Percentiles rank a stretch among this genome's conserved stretches.
Evolutionary conservation across 768 basidiomycete species (phyloP).

Genomic region (Suillus alpinus): DNA sequence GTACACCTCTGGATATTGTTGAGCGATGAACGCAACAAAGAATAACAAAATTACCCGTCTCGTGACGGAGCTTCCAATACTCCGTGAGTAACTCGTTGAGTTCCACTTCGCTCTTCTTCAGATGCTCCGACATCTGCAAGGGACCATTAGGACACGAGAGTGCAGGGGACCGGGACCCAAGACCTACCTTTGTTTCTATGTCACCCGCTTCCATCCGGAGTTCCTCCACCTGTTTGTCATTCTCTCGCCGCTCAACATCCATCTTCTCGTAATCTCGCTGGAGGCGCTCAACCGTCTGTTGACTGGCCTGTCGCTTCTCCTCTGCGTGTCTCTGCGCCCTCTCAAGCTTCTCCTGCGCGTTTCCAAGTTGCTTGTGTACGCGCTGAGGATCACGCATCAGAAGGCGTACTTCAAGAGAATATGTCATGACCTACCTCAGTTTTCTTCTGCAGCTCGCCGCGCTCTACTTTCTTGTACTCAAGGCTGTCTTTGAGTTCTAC

Average conservation of each 20-base stretch:
- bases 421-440: slow-evolving; percentile 51
- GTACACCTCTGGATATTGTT: slow-evolving; percentile 58
- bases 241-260: slow-evolving; percentile 71
- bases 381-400: slow-evolving; percentile 46
- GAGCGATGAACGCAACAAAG: neutral
- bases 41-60: slow-evolving; percentile 52
- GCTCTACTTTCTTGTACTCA: slow-evolving; percentile 73
- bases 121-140: slow-evolving; percentile 71
- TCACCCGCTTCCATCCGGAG: slow-evolving; percentile 67
- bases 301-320: slow-evolving; percentile 73
- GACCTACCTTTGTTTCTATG: slow-evolving; percentile 58
- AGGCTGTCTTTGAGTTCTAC: slow-evolving; percentile 65
- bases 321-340: slow-evolving; percentile 77
- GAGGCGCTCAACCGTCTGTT: slow-evolving; percentile 70
- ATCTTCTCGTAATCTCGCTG: slow-evolving; percentile 80
- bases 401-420: neutral
- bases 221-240: slow-evolving; percentile 77
- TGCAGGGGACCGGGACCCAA: neutral
- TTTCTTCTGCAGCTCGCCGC: slow-evolving; percentile 62
- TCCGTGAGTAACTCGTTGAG: slow-evolving; percentile 79
- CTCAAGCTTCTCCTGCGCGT: slow-evolving; percentile 81
- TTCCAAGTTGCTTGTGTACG: slow-evolving; percentile 72
- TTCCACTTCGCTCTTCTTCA: slow-evolving; percentile 72
- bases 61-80: slow-evolving; percentile 79
- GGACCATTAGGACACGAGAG: neutral